Base-by-base conservation (phyloP, 768 basidiomycete genomes). In the Scleroderma bovista region DNA sequence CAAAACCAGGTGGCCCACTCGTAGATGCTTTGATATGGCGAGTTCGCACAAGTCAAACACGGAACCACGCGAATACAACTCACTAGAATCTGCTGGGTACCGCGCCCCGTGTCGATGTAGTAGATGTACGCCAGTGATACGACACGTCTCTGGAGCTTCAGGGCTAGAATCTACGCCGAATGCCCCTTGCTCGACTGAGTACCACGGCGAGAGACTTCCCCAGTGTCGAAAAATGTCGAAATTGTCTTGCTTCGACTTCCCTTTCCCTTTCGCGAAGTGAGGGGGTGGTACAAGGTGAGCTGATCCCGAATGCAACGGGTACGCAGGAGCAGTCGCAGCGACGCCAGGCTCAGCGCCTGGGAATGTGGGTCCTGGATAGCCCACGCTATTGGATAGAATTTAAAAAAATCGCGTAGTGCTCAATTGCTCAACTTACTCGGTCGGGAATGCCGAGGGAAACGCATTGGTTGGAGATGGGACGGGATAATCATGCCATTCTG, bases 201-300 rank as follows among this genome's bases (percentile, higher is more conserved):
- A 89, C 88, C 88, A 90, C 2, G 88, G 88, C 3, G 83, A 82
- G 39, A 87, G 66, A 57, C 88, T 88, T 7, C 87, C 88, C 86
- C 86, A 88, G 47, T 78, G 75, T 63, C 72, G 76, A 68, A 88
- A 79, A 36, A 89, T 59, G 57, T 86, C 79, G 56, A 86, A 88
- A 19, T 63, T 58, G 19, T 61, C 55, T 13, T 68, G 62, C 22
- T 56, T 61, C 31, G 59, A 34, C n/a, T 52, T 58, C 12, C 50
- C 44, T 39, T 51, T 50, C 29, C 47, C 51, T 47, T 66, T 60
- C 15, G 54, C 51, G 24, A 54, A 46, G 26, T 33, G 34, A 48
- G 34, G 48, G 26, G 6, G 83, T 77, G n/a, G 61, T 62, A 86
- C 69, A 16, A 56, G 55, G 13, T 79, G 74, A 11, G 80, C 70